These are phyloP conservation scores for Pezicula neosporulosa DNA, from an alignment of 2,329 filamentous ascomycete genomes.

Conservation along the genomic window DNA sequence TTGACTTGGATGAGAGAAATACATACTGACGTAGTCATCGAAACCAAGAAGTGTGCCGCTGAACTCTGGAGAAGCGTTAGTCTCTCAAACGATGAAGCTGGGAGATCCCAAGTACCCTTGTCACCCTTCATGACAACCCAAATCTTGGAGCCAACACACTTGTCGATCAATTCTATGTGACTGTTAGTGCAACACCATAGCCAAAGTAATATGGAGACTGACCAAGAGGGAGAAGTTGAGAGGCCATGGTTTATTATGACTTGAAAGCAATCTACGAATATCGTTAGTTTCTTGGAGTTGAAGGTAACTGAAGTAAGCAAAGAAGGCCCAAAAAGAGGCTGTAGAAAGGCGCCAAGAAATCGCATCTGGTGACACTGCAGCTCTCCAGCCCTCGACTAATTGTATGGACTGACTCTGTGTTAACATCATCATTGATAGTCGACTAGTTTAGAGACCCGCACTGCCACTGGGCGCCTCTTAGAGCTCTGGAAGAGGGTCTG, in stretches of 20 bases:
- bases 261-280: background rate
- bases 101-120: slow-evolving; percentile 65
- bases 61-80: slow-evolving; percentile 64
- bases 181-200: slow-evolving; percentile 14
- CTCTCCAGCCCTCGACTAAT: no score
- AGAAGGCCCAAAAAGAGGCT: background rate
- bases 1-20: background rate
- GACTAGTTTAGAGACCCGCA: no score
- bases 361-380: no score
- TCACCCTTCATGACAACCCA: slow-evolving; percentile 99
- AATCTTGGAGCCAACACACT: slow-evolving; percentile 95
- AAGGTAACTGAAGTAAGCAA: background rate
- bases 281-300: background rate
- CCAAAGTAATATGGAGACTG: slow-evolving; percentile 1
- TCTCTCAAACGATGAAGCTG: background rate
- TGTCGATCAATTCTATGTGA: slow-evolving; percentile 86
- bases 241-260: slow-evolving; percentile 21
- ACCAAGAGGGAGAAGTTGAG: slow-evolving; percentile 28
- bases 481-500: no score
- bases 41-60: slow-evolving; percentile 92
- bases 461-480: no score
- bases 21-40: slow-evolving; percentile 99
- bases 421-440: no score
- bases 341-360: no score
- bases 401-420: no score